Evolutionary conservation across 352 stramenopile species (phyloP).

Genomic region (Globisporangium cylindrosporum): DNA sequence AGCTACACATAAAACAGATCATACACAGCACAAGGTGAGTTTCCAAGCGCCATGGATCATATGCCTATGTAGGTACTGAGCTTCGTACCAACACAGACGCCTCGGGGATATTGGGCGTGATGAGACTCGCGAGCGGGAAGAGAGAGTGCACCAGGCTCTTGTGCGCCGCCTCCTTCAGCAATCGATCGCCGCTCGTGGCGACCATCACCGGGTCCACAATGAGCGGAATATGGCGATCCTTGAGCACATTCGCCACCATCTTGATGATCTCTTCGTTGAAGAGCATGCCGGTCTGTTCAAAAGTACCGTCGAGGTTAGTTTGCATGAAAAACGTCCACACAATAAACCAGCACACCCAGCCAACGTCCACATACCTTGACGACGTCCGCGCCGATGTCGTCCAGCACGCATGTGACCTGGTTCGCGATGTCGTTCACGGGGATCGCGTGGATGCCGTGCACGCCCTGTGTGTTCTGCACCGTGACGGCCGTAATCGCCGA

Average conservation of each 20-base stretch:
- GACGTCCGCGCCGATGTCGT: constrained; percentile 84
- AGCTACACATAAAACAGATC: constrained; percentile 24
- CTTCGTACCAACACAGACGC: constrained; percentile 78
- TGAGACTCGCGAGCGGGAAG: constrained; percentile 85
- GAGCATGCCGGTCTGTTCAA: constrained; percentile 87
- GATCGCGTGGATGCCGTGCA: constrained; percentile 45
- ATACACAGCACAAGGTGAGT: neutral
- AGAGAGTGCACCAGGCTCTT: constrained; percentile 67
- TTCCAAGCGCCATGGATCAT: neutral
- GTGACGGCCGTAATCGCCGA: constrained; percentile 92
- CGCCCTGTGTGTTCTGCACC: constrained; percentile 76
- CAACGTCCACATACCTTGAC: constrained; percentile 67
- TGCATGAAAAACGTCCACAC: neutral
- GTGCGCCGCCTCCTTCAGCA: constrained; percentile 80
- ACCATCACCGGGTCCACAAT: constrained; percentile 96
- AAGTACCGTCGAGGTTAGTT: neutral
- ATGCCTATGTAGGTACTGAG: neutral
- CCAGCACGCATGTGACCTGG: constrained; percentile 85
- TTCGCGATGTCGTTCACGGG: constrained; percentile 63
- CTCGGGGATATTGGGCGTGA: constrained; percentile 95
- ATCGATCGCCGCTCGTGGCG: constrained; percentile 78
- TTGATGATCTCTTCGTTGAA: constrained; percentile 77
- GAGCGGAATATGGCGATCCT: constrained; percentile 45
- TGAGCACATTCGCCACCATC: constrained; percentile 58
- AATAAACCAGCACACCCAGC: neutral